Conservation (phyloP, 2,329 filamentous ascomycete genomes). For the Hymenoscyphus fraxineus region DNA sequence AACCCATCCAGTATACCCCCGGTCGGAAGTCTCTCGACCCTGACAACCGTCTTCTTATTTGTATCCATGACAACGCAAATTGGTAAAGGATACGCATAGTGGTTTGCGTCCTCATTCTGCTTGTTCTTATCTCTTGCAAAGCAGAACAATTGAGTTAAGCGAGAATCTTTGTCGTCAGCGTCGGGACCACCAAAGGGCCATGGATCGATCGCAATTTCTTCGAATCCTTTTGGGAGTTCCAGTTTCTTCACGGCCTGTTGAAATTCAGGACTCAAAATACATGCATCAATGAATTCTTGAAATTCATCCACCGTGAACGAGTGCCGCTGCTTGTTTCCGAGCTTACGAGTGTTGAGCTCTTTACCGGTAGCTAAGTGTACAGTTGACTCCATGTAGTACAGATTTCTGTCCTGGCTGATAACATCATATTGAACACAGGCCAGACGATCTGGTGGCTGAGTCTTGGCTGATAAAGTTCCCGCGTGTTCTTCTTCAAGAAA, state of each 20-base stretch:
- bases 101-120: conserved; percentile 58
- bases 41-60: conserved; percentile 58
- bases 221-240: conserved; percentile 54
- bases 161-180: conserved; percentile 35
- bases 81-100: conserved; percentile 63
- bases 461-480: conserved; percentile 37
- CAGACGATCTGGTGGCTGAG: conserved; percentile 42
- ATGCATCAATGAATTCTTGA: conserved; percentile 51
- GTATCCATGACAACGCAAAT: conserved; percentile 63
- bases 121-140: conserved; percentile 61
- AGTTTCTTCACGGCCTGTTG: conserved; percentile 59
- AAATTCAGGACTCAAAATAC: conserved; percentile 52
- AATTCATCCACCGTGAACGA: conserved; percentile 44
- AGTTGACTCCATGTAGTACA: conserved; percentile 41
- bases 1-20: conserved; percentile 54
- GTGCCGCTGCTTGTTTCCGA: conserved; percentile 43
- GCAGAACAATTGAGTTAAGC: conserved; percentile 60
- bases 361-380: conserved; percentile 51
- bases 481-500: conserved; percentile 49
- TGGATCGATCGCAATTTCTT: conserved; percentile 54
- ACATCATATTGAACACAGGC: conserved; percentile 56
- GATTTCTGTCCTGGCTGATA: conserved; percentile 40
- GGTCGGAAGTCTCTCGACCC: conserved; percentile 67
- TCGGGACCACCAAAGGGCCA: conserved; percentile 60
- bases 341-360: conserved; percentile 41